Conservation (phyloP, 768 basidiomycete species). For the Russula sp. region DNA sequence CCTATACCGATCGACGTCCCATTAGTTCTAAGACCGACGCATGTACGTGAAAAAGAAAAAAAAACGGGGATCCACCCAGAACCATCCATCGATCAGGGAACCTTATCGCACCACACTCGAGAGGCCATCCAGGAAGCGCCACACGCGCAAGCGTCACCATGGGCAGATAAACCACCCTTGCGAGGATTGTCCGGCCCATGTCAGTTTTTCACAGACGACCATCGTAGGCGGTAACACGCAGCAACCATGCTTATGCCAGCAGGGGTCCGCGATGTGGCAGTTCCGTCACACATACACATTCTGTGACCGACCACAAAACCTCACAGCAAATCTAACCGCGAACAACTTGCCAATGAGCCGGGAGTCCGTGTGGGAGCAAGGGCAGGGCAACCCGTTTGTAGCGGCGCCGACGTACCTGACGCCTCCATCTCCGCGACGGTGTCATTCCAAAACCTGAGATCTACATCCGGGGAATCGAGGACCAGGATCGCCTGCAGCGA, state of each 20-base stretch:
- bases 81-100: not conserved
- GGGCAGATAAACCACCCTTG: not conserved
- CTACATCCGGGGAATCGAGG: conserved; percentile 22
- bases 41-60: not conserved
- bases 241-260: conserved; percentile 4
- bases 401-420: conserved; percentile 11
- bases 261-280: conserved; percentile 3
- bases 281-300: not conserved
- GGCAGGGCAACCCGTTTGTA: not conserved
- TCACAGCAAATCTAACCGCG: conserved; percentile 9
- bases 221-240: not conserved
- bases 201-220: not conserved
- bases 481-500: conserved; percentile 24
- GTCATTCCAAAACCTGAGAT: conserved; percentile 20
- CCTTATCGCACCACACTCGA: not conserved
- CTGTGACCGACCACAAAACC: not conserved
- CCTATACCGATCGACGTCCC: no score
- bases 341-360: not conserved
- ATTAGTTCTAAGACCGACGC: no score
- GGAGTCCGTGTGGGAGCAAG: no score
- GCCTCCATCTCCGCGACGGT: conserved; percentile 24
- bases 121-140: not conserved
- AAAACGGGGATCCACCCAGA: not conserved
- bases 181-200: not conserved
- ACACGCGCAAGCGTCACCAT: not conserved